Base-by-base conservation (phyloP, 2,329 filamentous ascomycete genomes). In the Chrysoporthe austroafricana region DNA sequence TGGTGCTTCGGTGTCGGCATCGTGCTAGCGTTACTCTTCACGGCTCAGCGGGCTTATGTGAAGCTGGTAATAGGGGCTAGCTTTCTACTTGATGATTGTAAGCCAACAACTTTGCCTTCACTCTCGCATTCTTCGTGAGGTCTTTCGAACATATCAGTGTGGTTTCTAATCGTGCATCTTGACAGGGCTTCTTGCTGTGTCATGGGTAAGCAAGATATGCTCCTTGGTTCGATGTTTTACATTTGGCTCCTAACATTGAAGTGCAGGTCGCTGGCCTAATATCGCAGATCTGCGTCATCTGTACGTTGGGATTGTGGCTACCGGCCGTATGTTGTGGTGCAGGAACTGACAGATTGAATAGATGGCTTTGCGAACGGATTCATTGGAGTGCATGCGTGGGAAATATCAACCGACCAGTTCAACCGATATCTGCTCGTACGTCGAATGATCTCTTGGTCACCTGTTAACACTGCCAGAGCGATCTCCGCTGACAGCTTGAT, bases 351-450 rank as follows among this genome's bases (percentile, higher is more conserved):
- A 9, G 6, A 14, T 44, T 8, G n/a, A 13, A 16, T 21, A 77
- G 75, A 76, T 39, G 75, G 74, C 71, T 76, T 77, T 36, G 74
- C 73, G 7, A 44, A 56, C 42, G 3, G 71, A 70, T 3, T 70
- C 68, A 74, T 73, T 9, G 76, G 76, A 7, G 73, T 76, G 0
- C 76, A 78, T 32, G 71, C 63, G 0, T 78, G 76, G 76, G 76
- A 78, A 62, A 75, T 77, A 2, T 65, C 76, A 0, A 66, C 76
- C 11, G 68, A 72, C 0, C 71, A 72, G 18, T 76, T 73, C 63
- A 75, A 75, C 50, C 61, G 64, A 2, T 76, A 74, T 42, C 43
- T 77, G 8, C 67, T 72, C 63, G 76, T 73, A 44, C 63, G 69
- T 42, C 26, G 7, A 4, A 9, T 16, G 18, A 26, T 21, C 16